Evolutionary conservation across 768 basidiomycete species (phyloP).

Genomic region (Boletus eberwhitei): DNA sequence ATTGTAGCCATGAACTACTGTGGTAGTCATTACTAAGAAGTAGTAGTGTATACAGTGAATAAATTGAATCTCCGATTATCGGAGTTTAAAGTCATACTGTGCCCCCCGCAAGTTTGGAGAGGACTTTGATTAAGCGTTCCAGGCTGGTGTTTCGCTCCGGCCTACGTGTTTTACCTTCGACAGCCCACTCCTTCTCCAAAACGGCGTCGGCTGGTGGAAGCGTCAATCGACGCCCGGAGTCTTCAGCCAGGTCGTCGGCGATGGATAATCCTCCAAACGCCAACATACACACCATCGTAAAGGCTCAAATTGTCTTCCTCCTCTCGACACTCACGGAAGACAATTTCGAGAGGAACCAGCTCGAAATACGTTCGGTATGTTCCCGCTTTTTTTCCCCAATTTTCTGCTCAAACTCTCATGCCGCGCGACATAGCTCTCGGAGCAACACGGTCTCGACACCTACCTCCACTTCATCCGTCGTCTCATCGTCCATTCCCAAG

Average conservation of each 20-base stretch:
- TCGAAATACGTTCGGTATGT: conserved; percentile 92
- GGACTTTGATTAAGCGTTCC: conserved; percentile 21
- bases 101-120: conserved; percentile 15
- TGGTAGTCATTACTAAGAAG: background rate
- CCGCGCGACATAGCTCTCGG: conserved; percentile 67
- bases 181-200: conserved; percentile 39
- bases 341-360: conserved; percentile 90
- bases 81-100: conserved; percentile 16
- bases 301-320: conserved; percentile 96
- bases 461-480: conserved; percentile 97
- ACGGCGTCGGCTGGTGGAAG: conserved; percentile 71
- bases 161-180: conserved; percentile 33
- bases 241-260: conserved; percentile 72
- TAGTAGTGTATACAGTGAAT: background rate
- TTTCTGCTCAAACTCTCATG: conserved; percentile 10
- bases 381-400: conserved; percentile 11
- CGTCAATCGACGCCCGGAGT: conserved; percentile 68
- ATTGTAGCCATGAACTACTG: background rate
- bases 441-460: conserved; percentile 95
- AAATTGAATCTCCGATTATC: conserved; percentile 17
- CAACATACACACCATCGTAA: conserved; percentile 90
- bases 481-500: conserved; percentile 85
- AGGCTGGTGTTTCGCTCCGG: conserved; percentile 33
- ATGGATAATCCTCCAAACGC: conserved; percentile 84
- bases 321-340: conserved; percentile 96